phyloP scores from a whole-genome alignment of 139 green algal genomes.

The Klebsormidium nitens region DNA sequence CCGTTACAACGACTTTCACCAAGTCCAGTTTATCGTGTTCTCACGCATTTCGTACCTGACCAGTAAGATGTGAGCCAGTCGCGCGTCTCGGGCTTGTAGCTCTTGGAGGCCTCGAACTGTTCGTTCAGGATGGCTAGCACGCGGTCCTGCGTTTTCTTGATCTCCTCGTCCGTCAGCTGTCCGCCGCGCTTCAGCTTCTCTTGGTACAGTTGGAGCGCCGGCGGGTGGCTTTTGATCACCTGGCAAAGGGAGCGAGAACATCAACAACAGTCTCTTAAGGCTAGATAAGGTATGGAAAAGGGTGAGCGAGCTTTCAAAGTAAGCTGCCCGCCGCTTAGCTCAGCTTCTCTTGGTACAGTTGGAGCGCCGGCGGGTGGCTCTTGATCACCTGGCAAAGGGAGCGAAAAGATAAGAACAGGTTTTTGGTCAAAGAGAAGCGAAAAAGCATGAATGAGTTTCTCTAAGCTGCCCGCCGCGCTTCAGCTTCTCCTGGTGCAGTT shows the following conservation, averaged over 20 bases:
- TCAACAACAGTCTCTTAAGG: too few relatives aligned
- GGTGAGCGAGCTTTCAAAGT: too few relatives aligned
- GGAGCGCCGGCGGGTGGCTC: constrained; percentile 58
- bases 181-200: constrained; percentile 70
- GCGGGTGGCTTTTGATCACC: constrained; percentile 55
- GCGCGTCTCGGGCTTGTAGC: constrained; percentile 65
- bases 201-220: constrained; percentile 66
- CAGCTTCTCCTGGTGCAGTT: too few relatives aligned
- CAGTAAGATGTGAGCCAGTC: constrained; percentile 89
- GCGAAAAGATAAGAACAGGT: too few relatives aligned
- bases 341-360: constrained; percentile 74
- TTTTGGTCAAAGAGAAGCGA: too few relatives aligned
- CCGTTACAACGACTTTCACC: too few relatives aligned
- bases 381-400: constrained; percentile 47
- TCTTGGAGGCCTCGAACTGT: constrained; percentile 74
- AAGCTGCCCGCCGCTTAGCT: constrained; percentile 69
- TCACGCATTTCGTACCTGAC: too few relatives aligned
- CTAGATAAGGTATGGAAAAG: too few relatives aligned
- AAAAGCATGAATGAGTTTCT: too few relatives aligned
- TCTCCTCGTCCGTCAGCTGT: constrained; percentile 60
- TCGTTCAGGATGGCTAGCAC: constrained; percentile 65
- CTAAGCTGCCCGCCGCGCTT: too few relatives aligned
- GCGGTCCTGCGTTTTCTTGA: constrained; percentile 53
- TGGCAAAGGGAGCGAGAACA: too few relatives aligned
- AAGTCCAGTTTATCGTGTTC: too few relatives aligned